These are phyloP conservation scores for Cadophora sp. DNA, from an alignment of 2,329 filamentous ascomycete genomes.

Conservation along the genomic window DNA sequence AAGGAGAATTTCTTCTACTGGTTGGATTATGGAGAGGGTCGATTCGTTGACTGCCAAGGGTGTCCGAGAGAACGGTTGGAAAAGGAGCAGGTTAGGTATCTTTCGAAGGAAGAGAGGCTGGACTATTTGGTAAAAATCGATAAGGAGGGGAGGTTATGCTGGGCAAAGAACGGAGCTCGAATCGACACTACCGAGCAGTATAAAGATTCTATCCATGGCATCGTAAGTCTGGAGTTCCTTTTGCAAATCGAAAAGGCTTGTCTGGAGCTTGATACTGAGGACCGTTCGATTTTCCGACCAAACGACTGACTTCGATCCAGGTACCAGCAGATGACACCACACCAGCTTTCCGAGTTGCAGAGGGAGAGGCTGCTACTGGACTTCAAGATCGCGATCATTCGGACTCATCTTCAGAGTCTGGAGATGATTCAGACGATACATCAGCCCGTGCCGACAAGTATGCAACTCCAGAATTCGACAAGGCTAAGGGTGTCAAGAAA, in stretches of 20 bases:
- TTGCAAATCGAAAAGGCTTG: background rate
- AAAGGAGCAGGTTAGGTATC: slow-evolving; percentile 80
- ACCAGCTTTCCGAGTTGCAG: slow-evolving; percentile 53
- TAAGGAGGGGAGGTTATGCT: slow-evolving; percentile 75
- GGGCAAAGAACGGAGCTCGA: slow-evolving; percentile 80
- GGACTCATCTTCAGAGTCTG: slow-evolving; percentile 46
- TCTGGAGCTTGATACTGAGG: background rate
- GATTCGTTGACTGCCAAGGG: slow-evolving; percentile 69
- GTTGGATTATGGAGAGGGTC: slow-evolving; percentile 84
- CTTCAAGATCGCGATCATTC: slow-evolving; percentile 30
- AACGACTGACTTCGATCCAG: slow-evolving; percentile 1
- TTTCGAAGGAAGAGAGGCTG: slow-evolving; percentile 81
- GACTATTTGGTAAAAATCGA: slow-evolving; percentile 84
- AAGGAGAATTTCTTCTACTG: slow-evolving; percentile 94
- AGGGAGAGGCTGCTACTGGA: slow-evolving; percentile 38
- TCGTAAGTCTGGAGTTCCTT: slow-evolving; percentile 48
- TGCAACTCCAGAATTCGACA: slow-evolving; percentile 66
- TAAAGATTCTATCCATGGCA: slow-evolving; percentile 80
- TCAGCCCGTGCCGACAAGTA: slow-evolving; percentile 70
- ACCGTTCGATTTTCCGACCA: background rate
- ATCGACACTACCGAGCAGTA: slow-evolving; percentile 80
- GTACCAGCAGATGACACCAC: slow-evolving; percentile 65
- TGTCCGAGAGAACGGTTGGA: slow-evolving; percentile 80
- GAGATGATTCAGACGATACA: slow-evolving; percentile 50
- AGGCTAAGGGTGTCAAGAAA: slow-evolving; percentile 65